phyloP scores from a whole-genome alignment of 2,329 filamentous ascomycete species.

The Pseudogymnoascus sp. region DNA sequence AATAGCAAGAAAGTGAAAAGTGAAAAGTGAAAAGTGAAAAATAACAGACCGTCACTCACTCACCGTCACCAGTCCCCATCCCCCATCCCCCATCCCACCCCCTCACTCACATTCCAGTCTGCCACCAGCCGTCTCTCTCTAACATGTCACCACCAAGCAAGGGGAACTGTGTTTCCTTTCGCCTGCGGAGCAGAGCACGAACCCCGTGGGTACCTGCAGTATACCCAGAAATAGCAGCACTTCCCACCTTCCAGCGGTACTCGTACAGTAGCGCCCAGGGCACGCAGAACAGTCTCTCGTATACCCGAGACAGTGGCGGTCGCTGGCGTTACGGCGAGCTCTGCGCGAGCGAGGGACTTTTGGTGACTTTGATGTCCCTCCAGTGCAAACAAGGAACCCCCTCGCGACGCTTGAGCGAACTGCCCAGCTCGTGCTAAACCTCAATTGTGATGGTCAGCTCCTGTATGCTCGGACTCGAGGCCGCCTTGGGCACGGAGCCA shows the following conservation, averaged over 20 bases:
- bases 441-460: background rate
- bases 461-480: background rate
- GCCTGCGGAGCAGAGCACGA: background rate
- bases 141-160: background rate
- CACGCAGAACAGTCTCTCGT: background rate
- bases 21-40: background rate
- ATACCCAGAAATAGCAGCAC: constrained; percentile 1
- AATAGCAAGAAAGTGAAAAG: background rate
- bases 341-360: background rate
- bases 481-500: background rate
- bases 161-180: background rate
- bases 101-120: background rate
- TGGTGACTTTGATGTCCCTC: background rate
- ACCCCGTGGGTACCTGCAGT: background rate
- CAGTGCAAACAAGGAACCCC: background rate
- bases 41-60: background rate
- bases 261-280: background rate
- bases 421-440: background rate
- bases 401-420: background rate
- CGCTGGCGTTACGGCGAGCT: background rate
- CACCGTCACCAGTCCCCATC: background rate
- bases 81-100: background rate
- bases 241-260: background rate
- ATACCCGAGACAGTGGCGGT: constrained; percentile 3
- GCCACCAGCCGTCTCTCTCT: background rate